Conservation (phyloP, 129 eudicot species). For the Glebionis coronaria region DNA sequence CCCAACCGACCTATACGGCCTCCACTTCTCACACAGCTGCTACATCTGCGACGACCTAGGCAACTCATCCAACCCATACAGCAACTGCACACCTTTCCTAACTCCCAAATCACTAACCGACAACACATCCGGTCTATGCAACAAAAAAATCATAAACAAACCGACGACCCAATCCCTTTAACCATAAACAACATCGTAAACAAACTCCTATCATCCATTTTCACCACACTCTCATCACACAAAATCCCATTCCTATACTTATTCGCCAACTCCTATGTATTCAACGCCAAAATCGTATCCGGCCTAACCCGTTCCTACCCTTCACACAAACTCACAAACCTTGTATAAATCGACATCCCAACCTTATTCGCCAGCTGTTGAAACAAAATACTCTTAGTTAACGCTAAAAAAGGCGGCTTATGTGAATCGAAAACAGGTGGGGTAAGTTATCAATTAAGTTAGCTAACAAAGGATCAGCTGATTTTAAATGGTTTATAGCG, state of each 20-base stretch:
- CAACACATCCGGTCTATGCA: conserved; percentile 86
- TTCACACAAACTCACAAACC: conserved; percentile 73
- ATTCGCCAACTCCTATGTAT: conserved; percentile 65
- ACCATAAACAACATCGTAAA: conserved; percentile 93
- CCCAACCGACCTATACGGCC: conserved; percentile 88
- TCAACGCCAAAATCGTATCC: conserved; percentile 51
- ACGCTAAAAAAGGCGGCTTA: conserved; percentile 64
- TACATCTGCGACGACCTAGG: conserved; percentile 97
- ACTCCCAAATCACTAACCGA: conserved; percentile 91
- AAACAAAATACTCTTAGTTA: conserved; percentile 68
- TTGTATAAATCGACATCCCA: conserved; percentile 69
- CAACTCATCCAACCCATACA: conserved; percentile 78
- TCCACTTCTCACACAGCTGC: conserved; percentile 85
- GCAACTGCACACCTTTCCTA: conserved; percentile 78
- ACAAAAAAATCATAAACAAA: conserved; percentile 91
- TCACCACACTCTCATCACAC: conserved; percentile 61
- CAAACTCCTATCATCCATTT: conserved; percentile 86
- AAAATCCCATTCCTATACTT: conserved; percentile 75
- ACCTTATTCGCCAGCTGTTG: conserved; percentile 90
- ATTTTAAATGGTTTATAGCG: conserved; percentile 63
- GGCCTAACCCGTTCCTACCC: conserved; percentile 63
- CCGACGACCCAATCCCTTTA: conserved; percentile 99
- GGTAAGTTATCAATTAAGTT: conserved; percentile 55
- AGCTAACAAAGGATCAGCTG: conserved; percentile 58
- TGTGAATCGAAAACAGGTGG: conserved; percentile 67